Percentiles rank a stretch among this genome's conserved stretches.
phyloP scores from a whole-genome alignment of 108 stramenopile species.

The Stephanodiscus minutulus region DNA sequence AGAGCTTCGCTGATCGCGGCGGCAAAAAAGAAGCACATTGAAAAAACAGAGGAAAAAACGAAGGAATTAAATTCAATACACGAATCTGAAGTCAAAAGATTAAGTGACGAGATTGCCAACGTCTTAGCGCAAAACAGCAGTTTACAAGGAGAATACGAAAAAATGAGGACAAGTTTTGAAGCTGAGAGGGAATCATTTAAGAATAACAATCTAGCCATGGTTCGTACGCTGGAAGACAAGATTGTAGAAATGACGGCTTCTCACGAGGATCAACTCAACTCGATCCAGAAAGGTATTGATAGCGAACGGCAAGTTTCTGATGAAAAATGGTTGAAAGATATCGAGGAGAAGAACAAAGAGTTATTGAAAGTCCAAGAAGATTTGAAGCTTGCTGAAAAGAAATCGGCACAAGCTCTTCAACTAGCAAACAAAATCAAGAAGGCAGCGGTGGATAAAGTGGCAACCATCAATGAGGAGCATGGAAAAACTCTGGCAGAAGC shows the following conservation, averaged over 20 bases:
- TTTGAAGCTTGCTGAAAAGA: slow-evolving; percentile 35
- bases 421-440: slow-evolving; percentile 56
- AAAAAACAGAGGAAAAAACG: slow-evolving; percentile 7
- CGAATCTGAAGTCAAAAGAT: slow-evolving; percentile 17
- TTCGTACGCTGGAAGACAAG: slow-evolving; percentile 20
- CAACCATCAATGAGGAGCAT: slow-evolving; percentile 39
- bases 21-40: not conserved
- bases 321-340: slow-evolving; percentile 25
- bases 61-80: not conserved
- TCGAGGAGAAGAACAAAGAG: slow-evolving; percentile 46
- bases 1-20: slow-evolving; percentile 1
- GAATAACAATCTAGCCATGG: slow-evolving; percentile 7
- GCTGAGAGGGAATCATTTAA: slow-evolving; percentile 17
- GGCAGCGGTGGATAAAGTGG: slow-evolving; percentile 40
- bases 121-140: not conserved
- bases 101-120: slow-evolving; percentile 13
- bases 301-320: not conserved
- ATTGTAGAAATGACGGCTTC: slow-evolving; percentile 16
- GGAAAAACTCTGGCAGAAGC: slow-evolving; percentile 17
- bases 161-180: not conserved
- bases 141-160: slow-evolving; percentile 17
- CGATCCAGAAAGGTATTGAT: not conserved
- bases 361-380: slow-evolving; percentile 39
- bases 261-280: not conserved
- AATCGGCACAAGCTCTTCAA: slow-evolving; percentile 44